Base-by-base conservation (phyloP, 192 early-diverging fungal genomes). In the Oehlia diaphana region DNA sequence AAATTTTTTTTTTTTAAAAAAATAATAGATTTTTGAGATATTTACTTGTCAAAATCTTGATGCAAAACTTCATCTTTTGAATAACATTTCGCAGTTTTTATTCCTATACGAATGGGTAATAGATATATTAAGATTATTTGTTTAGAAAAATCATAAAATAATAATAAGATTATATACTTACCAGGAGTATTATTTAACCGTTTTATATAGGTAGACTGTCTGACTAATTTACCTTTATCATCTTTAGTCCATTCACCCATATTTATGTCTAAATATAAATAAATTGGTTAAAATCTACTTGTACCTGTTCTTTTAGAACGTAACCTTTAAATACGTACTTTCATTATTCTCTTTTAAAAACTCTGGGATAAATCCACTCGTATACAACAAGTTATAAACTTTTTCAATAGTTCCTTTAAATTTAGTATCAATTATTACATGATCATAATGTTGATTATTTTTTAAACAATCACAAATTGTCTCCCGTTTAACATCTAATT, bases 11-110 rank as follows among this genome's bases (percentile, higher is more conserved):
- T 31, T 31, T 31, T 31, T 31, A 31, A 31, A 31, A 31, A 31
- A 31, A 31, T 31, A 31, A 31, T 31, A 31, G 31, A 31, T 31
- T 31, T 31, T 31, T 31, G 31, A 31, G 31, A 31, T 16, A 66
- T 19, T 33, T 86, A 87, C 10, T 84, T 73, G 61, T 84, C 72
- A 78, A 85, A 81, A 80, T 90, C 84, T 62, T 80, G 78, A 70
- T 84, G 66, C 26, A 85, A 67, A 31, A 82, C 72, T 44, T 86
- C 82, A 73, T 90, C 89, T 14, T 83, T 88, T 64, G 89, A 33
- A n/a, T 81, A 81, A 12, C 80, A 81, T 68, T 83, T 84, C 4
- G 85, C 82, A 14, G 81, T 80, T 62, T 84, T 86, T 68, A 81
- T 79, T 42, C 83, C 84, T 68, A 85, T 80, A 4, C 31, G 39